Base-by-base conservation (phyloP, 2,329 filamentous ascomycete species). In the Cercospora sesami region DNA sequence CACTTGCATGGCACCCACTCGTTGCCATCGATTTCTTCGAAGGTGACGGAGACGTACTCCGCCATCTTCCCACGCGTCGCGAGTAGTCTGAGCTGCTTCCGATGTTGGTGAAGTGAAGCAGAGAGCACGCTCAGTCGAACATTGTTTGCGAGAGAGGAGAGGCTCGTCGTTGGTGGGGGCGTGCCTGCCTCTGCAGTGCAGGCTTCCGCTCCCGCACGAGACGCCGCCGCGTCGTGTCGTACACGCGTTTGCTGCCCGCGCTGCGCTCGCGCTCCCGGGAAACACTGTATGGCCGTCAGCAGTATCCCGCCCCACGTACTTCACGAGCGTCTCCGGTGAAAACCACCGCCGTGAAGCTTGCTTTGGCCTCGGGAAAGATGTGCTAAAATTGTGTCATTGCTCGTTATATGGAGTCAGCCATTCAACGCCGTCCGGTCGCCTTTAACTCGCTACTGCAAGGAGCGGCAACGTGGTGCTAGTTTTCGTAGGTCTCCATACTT, bases 1-100 rank as follows among this genome's bases (percentile, higher is more conserved):
- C 71, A 74, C 53, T 71, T 73, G 68, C 73, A 75, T n/a, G 69
- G 69, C 16, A 69, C 60, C 5, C 48, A 42, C 21, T 69, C 67
- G 9, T 69, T 67, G 16, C 70, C 68, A 42, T 66, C 72, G 26
- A 72, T 63, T 60, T 72, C 69, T 33, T 73, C 68, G 65, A 74
- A 76, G 10, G 66, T 72, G 64, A 72, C 71, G 48, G 69, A 70
- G 33, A 55, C 61, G 63, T 64, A 68, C 30, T 55, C 53, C 14
- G 69, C 66, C 73, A 74, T 75, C 21, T 48, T 26, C 12, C 23
- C 23, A 12, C 36, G 10, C 60, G 45, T 23, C 9, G 45, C 45
- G 18, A 51, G 45, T 5, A 51, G 21, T 51, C 21, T 23, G 18
- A 23, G 18, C 45, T 51, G 36, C 36, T 39, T 39, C 5, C 36